Evolutionary conservation across 345 rosid genomes (phyloP).

Genomic region (Ceriops decandra): DNA sequence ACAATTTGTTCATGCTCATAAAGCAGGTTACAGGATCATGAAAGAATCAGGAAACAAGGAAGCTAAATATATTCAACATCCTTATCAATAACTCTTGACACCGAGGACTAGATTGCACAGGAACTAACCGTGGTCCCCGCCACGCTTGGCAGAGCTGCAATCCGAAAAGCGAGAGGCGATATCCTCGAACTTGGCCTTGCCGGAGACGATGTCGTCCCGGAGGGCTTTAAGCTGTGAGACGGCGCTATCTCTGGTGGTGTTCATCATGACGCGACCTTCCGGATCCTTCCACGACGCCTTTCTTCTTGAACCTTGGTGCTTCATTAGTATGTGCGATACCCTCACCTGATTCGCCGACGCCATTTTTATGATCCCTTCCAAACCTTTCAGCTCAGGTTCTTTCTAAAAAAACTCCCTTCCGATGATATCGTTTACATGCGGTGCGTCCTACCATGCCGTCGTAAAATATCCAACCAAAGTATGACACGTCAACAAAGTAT

Average conservation of each 20-base stretch:
- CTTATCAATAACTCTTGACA: no score
- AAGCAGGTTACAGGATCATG: no score
- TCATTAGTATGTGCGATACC: conserved; percentile 87
- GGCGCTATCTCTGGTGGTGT: conserved; percentile 67
- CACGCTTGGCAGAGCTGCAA: conserved; percentile 96
- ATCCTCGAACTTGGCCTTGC: conserved; percentile 73
- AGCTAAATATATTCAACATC: no score
- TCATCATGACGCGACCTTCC: conserved; percentile 65
- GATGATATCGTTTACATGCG: conserved; percentile 13
- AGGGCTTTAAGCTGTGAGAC: conserved; percentile 63
- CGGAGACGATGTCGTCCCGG: conserved; percentile 76
- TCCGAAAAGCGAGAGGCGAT: conserved; percentile 75
- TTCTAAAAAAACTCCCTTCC: not conserved
- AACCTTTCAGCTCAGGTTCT: conserved; percentile 11
- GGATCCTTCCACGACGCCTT: conserved; percentile 99
- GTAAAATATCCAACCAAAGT: no score
- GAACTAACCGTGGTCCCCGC: conserved; percentile 85
- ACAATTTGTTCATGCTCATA: no score
- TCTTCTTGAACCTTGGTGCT: conserved; percentile 91
- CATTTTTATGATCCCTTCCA: conserved; percentile 18
- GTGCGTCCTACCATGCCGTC: no score
- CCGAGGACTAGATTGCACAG: no score
- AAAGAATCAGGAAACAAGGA: no score
- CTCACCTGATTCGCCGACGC: conserved; percentile 42
- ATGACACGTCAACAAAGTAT: no score